A percentile compares a stretch with the other conserved stretches of the same genome.
Conservation (phyloP, 208 protist genomes). For the Trypanosoma cruzi region DNA sequence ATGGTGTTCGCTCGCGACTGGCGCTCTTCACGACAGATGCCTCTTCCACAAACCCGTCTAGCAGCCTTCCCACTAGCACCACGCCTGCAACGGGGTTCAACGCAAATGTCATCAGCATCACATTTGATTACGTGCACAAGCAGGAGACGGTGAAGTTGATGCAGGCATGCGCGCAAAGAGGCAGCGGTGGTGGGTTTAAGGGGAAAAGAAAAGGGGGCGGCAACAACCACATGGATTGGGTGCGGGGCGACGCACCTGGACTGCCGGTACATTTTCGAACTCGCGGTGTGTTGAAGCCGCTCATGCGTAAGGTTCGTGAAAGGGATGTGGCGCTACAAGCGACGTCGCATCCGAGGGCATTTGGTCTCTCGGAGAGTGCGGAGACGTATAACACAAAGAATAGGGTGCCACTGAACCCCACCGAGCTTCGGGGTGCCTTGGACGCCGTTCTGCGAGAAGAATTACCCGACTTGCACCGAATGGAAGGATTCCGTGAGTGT, state of each 20-base stretch:
- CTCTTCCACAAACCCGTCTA: background rate
- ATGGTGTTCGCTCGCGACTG: slow-evolving; percentile 52
- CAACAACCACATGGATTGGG: slow-evolving; percentile 5
- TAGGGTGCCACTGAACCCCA: slow-evolving; percentile 32
- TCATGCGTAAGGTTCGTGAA: slow-evolving; percentile 19
- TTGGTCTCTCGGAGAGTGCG: slow-evolving; percentile 46
- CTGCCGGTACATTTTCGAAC: slow-evolving; percentile 53
- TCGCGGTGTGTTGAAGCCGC: slow-evolving; percentile 20
- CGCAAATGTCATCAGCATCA: slow-evolving; percentile 72
- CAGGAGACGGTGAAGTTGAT: slow-evolving; percentile 63
- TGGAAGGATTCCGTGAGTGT: slow-evolving; percentile 48
- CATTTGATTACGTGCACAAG: slow-evolving; percentile 73
- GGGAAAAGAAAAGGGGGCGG: slow-evolving; percentile 13
- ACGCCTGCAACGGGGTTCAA: slow-evolving; percentile 53
- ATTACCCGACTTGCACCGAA: slow-evolving; percentile 33
- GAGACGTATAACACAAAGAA: slow-evolving; percentile 43
- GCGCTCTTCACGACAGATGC: slow-evolving; percentile 14
- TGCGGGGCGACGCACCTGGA: slow-evolving; percentile 37
- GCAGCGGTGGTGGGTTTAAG: slow-evolving; percentile 5
- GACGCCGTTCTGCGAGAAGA: slow-evolving; percentile 45
- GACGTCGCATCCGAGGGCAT: slow-evolving; percentile 26
- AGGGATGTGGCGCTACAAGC: background rate
- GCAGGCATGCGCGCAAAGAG: slow-evolving; percentile 28
- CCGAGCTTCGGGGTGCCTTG: slow-evolving; percentile 42
- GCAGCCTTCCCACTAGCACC: background rate